Conservation (phyloP, 164 flowering plant genomes). For the Stephania japonica region DNA sequence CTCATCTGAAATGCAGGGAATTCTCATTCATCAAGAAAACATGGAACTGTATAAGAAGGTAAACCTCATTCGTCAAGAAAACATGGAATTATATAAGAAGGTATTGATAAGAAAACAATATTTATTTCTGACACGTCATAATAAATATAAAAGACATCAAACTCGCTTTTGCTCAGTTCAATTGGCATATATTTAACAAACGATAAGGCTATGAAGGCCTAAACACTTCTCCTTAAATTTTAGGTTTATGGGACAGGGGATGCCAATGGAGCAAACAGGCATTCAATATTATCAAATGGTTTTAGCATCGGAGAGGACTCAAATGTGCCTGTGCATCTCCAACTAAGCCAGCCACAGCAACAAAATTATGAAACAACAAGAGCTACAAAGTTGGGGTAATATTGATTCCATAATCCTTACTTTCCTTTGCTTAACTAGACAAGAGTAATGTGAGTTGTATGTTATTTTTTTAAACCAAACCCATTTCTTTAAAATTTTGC, state of each 20-base stretch:
- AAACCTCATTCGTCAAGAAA: constrained; percentile 51
- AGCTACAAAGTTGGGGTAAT: constrained; percentile 49
- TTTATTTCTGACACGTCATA: not conserved
- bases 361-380: constrained; percentile 35
- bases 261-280: constrained; percentile 33
- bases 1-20: constrained; percentile 44
- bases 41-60: constrained; percentile 73
- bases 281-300: constrained; percentile 26
- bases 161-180: not conserved
- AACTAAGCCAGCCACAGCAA: constrained; percentile 70
- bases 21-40: constrained; percentile 70
- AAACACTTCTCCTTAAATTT: constrained; percentile 12
- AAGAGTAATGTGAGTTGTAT: not conserved
- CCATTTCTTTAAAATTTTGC: constrained; percentile 5
- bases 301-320: constrained; percentile 36
- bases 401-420: not conserved
- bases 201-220: not conserved
- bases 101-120: constrained; percentile 26
- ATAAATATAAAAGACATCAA: not conserved
- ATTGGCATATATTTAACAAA: not conserved
- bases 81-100: constrained; percentile 49
- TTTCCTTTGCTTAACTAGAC: not conserved
- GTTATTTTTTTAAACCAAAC: constrained; percentile 1
- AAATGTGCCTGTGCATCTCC: constrained; percentile 49
- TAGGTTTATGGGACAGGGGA: constrained; percentile 61